A percentile compares a stretch with the other conserved stretches of the same genome.
phyloP scores from a whole-genome alignment of 2,329 filamentous ascomycete genomes.

The Dactylellina parvicollis region DNA sequence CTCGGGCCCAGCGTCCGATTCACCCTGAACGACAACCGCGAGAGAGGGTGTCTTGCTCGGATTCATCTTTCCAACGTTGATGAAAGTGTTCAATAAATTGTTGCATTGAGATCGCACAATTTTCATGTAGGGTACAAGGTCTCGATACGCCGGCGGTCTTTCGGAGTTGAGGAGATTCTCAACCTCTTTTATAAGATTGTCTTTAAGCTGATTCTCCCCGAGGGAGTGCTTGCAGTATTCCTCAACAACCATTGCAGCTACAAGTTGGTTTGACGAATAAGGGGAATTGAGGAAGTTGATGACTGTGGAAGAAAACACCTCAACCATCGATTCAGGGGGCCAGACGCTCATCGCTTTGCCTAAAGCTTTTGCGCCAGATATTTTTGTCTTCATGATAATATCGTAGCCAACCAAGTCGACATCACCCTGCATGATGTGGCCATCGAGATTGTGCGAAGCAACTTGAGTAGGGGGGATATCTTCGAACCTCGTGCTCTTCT shows the following conservation, averaged over 20 bases:
- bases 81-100: constrained; percentile 87
- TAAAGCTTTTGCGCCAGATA: constrained; percentile 86
- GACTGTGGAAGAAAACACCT: constrained; percentile 73
- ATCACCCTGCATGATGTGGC: constrained; percentile 96
- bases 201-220: constrained; percentile 61
- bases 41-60: constrained; percentile 78
- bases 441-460: constrained; percentile 94
- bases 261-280: constrained; percentile 85
- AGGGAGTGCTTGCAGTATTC: constrained; percentile 77
- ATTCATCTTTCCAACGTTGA: constrained; percentile 85
- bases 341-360: constrained; percentile 83
- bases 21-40: constrained; percentile 92
- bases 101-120: constrained; percentile 91
- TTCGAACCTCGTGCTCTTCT: constrained; percentile 85
- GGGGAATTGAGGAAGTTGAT: constrained; percentile 75
- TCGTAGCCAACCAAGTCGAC: constrained; percentile 93
- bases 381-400: constrained; percentile 84
- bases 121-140: constrained; percentile 88
- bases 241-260: constrained; percentile 83
- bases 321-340: constrained; percentile 69
- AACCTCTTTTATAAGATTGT: constrained; percentile 72
- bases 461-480: constrained; percentile 69
- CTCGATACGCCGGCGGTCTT: constrained; percentile 82
- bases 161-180: constrained; percentile 82
- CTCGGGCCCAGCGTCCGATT: constrained; percentile 87